Evolutionary conservation across 139 green algal species (phyloP), one percentile per base, ranked within the genome.

Genomic region (Spirogloea muscicola): DNA sequence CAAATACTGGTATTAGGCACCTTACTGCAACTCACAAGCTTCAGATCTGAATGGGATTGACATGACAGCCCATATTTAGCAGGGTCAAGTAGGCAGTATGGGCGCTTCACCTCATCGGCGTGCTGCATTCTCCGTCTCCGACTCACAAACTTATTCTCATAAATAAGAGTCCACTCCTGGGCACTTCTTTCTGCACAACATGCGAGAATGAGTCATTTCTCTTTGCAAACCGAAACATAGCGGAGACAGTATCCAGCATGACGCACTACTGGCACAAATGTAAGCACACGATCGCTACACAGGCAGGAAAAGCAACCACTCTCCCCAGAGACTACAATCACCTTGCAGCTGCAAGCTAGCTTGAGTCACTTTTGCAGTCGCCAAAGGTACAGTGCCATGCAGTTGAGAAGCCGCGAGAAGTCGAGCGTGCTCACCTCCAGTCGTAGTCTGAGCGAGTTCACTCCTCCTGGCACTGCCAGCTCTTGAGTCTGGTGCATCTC

Each of bases 101-200:
- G n/a, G n/a, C n/a, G n/a, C n/a, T n/a, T 13, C 43, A 68, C 59
- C 59, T 68, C 59, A 36, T 68, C 43, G 13, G 37, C 29, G 13
- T 10, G 41, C 27, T 68, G 59, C 59, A 29, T 29, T 7, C 46
- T 68, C 5, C 59, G 59, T 6, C 46, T 7, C 3, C 59, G 59
- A 36, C 46, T 41, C 4, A 68, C 33, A 58, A 42, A 68, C 9
- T 51, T 38, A 43, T 68, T 68, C 33, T 33, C 33, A 31, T 34
- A 31, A 36, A 68, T 68, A 5, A 68, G 27, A 5, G 59, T 68
- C 59, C 59, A 68, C 9, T 29, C 33, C 33, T 38, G 43, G 13
- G 41, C 33, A 4, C 27, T 33, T 36, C 59, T 68, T 38, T 43
- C 59, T 68, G 59, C 59, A 42, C 5, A 10, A 51, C 43, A 10